A percentile compares a stretch with the other conserved stretches of the same genome.
phyloP scores from a whole-genome alignment of 139 green algal species.

The Desmodesmus armatus region DNA sequence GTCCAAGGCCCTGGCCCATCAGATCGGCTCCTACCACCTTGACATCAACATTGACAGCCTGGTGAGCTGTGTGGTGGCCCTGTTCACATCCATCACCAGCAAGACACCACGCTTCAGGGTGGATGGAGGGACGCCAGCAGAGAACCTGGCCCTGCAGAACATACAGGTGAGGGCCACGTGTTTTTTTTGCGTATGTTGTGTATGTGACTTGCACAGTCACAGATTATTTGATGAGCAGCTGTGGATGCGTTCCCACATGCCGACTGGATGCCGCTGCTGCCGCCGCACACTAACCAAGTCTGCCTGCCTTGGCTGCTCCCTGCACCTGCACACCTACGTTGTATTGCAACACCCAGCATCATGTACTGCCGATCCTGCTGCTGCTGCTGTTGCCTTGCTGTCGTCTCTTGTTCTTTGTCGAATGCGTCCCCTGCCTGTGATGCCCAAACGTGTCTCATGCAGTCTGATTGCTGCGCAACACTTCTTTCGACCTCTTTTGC shows the following conservation, averaged over 20 bases:
- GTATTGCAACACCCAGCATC: too few relatives aligned
- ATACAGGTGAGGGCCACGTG: constrained; percentile 69
- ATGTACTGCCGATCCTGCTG: too few relatives aligned
- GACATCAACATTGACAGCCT: constrained; percentile 84
- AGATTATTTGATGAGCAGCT: not conserved
- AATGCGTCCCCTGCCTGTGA: too few relatives aligned
- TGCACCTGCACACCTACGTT: not conserved
- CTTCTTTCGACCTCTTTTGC: too few relatives aligned
- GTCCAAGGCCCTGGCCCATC: constrained; percentile 52
- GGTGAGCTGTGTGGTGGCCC: constrained; percentile 58
- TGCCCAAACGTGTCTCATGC: too few relatives aligned
- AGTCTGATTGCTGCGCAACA: too few relatives aligned
- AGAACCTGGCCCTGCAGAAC: constrained; percentile 98
- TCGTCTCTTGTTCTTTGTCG: too few relatives aligned
- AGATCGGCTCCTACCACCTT: constrained; percentile 93
- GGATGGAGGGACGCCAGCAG: constrained; percentile 83
- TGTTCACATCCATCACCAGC: constrained; percentile 87
- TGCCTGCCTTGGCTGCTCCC: not conserved
- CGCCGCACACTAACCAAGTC: not conserved
- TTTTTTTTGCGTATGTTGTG: not conserved
- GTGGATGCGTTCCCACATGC: not conserved
- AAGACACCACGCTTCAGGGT: constrained; percentile 81
- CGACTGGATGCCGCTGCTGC: not conserved
- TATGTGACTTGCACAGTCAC: not conserved
- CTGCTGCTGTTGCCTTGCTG: too few relatives aligned